These are phyloP conservation scores for Areca catechu DNA, from an alignment of 176 grass and related monocot genomes.

Conservation along the genomic window DNA sequence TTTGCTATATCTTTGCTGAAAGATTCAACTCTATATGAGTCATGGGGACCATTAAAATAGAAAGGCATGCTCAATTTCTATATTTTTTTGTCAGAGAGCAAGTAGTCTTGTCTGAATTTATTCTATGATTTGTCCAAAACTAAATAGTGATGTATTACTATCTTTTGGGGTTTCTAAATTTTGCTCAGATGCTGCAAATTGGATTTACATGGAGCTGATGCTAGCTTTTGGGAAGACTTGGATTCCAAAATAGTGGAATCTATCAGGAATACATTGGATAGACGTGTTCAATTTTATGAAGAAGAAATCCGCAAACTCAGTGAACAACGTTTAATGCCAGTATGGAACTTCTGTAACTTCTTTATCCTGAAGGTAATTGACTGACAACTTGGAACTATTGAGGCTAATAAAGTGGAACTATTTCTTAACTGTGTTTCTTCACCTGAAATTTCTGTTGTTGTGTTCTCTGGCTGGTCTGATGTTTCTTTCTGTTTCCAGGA, in stretches of 20 bases:
- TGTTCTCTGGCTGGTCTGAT: too few relatives aligned
- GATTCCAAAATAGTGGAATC: constrained; percentile 92
- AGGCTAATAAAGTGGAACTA: neutral
- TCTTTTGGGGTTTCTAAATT: constrained; percentile 15
- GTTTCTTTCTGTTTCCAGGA: constrained; percentile 46
- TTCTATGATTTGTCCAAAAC: too few relatives aligned
- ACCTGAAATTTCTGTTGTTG: too few relatives aligned
- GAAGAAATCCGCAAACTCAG: constrained; percentile 90
- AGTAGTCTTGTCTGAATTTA: too few relatives aligned
- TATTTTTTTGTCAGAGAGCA: too few relatives aligned
- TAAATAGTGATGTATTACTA: too few relatives aligned
- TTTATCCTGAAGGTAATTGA: constrained; percentile 87
- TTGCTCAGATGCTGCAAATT: constrained; percentile 89
- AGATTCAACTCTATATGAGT: too few relatives aligned
- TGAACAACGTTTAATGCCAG: constrained; percentile 78
- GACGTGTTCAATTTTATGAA: constrained; percentile 85
- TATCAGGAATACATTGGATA: constrained; percentile 90
- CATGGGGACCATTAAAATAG: too few relatives aligned
- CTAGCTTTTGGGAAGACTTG: constrained; percentile 86
- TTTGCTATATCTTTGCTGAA: too few relatives aligned
- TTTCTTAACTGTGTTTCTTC: neutral
- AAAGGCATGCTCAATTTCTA: too few relatives aligned
- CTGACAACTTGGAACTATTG: neutral
- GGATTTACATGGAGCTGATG: constrained; percentile 76
- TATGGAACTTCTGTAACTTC: constrained; percentile 99